Base-by-base conservation (phyloP, 352 stramenopile genomes). In the Globisporangium nunn region DNA sequence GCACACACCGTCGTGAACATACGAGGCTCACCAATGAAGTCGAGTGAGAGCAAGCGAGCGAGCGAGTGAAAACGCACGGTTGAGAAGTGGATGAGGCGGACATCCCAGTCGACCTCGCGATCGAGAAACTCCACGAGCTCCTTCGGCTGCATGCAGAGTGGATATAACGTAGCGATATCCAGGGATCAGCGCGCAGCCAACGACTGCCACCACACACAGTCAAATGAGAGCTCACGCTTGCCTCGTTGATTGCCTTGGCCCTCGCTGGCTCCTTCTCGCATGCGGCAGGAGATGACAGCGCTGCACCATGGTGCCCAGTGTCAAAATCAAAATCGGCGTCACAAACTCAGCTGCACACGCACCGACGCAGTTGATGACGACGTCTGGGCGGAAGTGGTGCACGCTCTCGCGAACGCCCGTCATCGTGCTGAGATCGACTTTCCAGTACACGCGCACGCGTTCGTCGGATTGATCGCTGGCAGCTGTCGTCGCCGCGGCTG, bases 321-420 rank as follows among this genome's bases (percentile, higher is more conserved):
- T 45, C 15, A 39, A 28, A 10, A 33, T 7, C 53, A 3, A 4
- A 23, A 23, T 23, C 23, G 23, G 23, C 23, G 23, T 23, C 23
- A 23, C 23, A 23, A 23, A 23, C 23, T 23, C 23, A 23, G 23
- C 23, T 23, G 23, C 0, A 35, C 23, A 48, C 67, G 18, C 37
- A 88, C 78, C 78, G 10, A 74, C 55, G 56, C 78, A 88, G 58
- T 88, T 87, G 49, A 88, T 59, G 18, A 86, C 23, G 11, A 83
- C 64, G 11, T 69, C 54, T 0, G 78, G 75, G 2, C 52, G 56
- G 37, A 83, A 86, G 29, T 67, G 40, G 2, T 62, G 41, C 10
- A 88, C 61, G 46, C 68, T 76, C 12, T 62, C 58, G 4, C 62
- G 53, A 39, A 85, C 52, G 12, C 61, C 54, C n/a, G 47, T 48